phyloP scores from a whole-genome alignment of 495 filamentous ascomycete genomes.

The Tuber magnatum region DNA sequence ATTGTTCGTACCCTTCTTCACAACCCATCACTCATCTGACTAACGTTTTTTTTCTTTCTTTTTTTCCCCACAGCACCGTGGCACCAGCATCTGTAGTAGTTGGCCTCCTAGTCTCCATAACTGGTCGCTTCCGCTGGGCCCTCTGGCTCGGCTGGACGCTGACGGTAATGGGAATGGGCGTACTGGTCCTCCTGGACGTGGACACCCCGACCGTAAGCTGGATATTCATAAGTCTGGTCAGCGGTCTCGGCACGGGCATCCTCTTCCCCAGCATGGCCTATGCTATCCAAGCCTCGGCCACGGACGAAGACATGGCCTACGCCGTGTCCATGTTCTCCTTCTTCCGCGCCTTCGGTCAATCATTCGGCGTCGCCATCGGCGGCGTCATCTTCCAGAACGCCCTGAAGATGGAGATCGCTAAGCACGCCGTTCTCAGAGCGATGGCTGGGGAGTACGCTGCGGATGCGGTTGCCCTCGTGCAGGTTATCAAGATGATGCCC shows the following conservation, averaged over 20 bases:
- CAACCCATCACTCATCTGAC: neutral
- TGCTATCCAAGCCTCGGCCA: slow-evolving; percentile 46
- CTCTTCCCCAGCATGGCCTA: slow-evolving; percentile 50
- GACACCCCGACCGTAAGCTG: slow-evolving; percentile 46
- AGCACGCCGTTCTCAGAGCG: slow-evolving; percentile 44
- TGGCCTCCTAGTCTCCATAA: slow-evolving; percentile 48
- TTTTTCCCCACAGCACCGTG: slow-evolving; percentile 37
- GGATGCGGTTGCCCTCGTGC: slow-evolving; percentile 56
- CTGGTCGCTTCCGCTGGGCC: slow-evolving; percentile 49
- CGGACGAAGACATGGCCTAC: slow-evolving; percentile 49
- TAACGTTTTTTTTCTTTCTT: neutral
- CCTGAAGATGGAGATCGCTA: slow-evolving; percentile 47
- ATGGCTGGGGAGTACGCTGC: slow-evolving; percentile 49
- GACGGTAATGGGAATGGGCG: slow-evolving; percentile 44
- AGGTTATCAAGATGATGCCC: slow-evolving; percentile 53
- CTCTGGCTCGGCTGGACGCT: slow-evolving; percentile 53
- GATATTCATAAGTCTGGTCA: slow-evolving; percentile 50
- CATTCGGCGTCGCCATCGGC: slow-evolving; percentile 49
- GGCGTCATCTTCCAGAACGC: slow-evolving; percentile 56
- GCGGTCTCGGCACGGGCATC: slow-evolving; percentile 53
- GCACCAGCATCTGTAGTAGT: slow-evolving; percentile 47
- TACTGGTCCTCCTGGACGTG: slow-evolving; percentile 49
- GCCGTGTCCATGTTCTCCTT: slow-evolving; percentile 55
- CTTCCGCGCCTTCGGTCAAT: slow-evolving; percentile 53
- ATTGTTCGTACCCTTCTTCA: slow-evolving; percentile 29